Percentiles rank a stretch among this genome's conserved stretches.
phyloP scores from a whole-genome alignment of 176 grass and related monocot species.

The Puccinellia tenuiflora region DNA sequence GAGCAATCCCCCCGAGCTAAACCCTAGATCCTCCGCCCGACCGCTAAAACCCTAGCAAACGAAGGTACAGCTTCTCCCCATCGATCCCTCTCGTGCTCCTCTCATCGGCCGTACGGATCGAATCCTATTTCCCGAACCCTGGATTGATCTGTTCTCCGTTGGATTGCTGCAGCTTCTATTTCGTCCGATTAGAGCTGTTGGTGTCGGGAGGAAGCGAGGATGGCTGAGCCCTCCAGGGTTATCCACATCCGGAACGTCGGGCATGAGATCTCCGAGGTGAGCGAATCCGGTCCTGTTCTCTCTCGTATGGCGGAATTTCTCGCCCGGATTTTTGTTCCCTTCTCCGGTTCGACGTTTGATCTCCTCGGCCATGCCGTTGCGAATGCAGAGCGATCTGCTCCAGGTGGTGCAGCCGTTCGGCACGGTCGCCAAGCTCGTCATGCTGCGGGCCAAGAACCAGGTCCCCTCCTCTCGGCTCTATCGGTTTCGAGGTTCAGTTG shows the following conservation, averaged over 20 bases:
- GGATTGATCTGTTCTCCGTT: neutral
- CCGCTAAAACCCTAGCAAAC: constrained; percentile 8
- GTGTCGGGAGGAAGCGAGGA: constrained; percentile 23
- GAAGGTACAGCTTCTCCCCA: neutral
- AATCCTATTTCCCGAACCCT: neutral
- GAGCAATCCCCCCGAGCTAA: neutral
- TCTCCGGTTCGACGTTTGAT: neutral
- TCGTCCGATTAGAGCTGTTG: neutral
- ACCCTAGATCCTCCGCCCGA: constrained; percentile 19
- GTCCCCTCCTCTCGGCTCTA: constrained; percentile 15
- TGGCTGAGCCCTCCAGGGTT: constrained; percentile 89
- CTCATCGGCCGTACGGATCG: neutral
- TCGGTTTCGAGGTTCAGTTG: neutral
- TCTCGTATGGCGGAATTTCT: neutral
- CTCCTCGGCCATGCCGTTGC: neutral
- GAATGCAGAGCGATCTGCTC: constrained; percentile 68
- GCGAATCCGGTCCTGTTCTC: neutral
- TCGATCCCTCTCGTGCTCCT: neutral
- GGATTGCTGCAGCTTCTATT: neutral
- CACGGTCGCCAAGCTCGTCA: constrained; percentile 71
- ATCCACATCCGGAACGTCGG: constrained; percentile 98
- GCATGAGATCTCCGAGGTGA: constrained; percentile 92
- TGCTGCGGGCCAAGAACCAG: constrained; percentile 98
- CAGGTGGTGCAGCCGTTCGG: constrained; percentile 97
- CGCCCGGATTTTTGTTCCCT: neutral